phyloP scores from a whole-genome alignment of 2,329 filamentous ascomycete genomes.

The Davidsoniella virescens region DNA sequence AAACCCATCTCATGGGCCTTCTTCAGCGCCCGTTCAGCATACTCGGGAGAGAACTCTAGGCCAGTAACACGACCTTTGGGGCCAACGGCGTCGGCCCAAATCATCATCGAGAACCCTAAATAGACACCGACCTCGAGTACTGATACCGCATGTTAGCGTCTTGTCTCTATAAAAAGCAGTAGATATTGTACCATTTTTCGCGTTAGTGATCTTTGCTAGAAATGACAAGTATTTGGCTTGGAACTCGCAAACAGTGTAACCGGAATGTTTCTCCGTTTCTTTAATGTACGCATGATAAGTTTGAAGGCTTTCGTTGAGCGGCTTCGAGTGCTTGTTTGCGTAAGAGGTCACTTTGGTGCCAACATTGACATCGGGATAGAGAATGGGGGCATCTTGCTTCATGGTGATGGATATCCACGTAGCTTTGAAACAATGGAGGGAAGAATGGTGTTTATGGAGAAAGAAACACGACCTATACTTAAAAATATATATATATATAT shows the following conservation, averaged over 20 bases:
- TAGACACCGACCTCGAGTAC: conserved; percentile 19
- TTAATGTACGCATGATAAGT: conserved; percentile 10
- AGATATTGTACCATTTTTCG: conserved; percentile 8
- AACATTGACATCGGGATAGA: conserved; percentile 12
- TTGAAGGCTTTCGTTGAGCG: conserved; percentile 1
- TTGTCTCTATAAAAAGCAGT: background rate
- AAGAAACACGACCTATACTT: too few species aligned
- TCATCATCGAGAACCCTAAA: conserved; percentile 17
- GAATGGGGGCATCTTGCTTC: conserved; percentile 9
- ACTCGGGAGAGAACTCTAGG: conserved; percentile 5
- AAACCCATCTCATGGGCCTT: background rate
- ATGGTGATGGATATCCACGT: background rate
- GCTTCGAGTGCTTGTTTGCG: conserved; percentile 7
- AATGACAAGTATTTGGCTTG: conserved; percentile 11
- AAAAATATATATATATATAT: too few species aligned
- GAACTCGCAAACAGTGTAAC: conserved; percentile 11
- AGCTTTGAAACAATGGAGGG: background rate
- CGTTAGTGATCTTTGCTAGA: conserved; percentile 2
- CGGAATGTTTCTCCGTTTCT: conserved; percentile 6
- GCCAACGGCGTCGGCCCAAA: conserved; percentile 17
- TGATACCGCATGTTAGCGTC: conserved; percentile 14
- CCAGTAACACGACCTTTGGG: conserved; percentile 16
- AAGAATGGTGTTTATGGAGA: too few species aligned
- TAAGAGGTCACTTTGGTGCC: conserved; percentile 12
- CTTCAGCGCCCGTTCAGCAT: background rate